Conservation (phyloP, 148 eudicot genomes). For the Tetragonia tetragonoides region DNA sequence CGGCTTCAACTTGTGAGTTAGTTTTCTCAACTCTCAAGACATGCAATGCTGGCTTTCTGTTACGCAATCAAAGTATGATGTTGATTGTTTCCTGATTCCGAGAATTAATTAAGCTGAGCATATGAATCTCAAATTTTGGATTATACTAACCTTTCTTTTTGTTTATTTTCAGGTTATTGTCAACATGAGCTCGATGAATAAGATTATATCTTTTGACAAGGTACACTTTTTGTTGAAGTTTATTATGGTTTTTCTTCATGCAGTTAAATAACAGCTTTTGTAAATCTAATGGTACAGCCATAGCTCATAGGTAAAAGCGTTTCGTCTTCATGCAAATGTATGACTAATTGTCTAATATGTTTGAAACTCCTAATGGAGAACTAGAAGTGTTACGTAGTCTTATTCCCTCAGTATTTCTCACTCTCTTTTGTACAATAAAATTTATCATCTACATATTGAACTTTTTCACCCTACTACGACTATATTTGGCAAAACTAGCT, state of each 20-base stretch:
- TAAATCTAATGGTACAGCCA: background rate
- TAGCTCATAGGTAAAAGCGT: background rate
- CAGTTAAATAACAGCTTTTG: background rate
- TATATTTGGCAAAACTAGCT: no score
- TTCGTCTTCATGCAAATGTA: background rate
- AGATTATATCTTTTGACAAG: slow-evolving; percentile 83
- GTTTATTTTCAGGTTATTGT: slow-evolving; percentile 56
- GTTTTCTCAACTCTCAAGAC: background rate
- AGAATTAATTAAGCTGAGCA: background rate
- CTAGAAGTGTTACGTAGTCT: background rate
- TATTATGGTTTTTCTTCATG: background rate
- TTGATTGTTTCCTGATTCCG: background rate
- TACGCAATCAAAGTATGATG: background rate
- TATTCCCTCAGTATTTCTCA: background rate
- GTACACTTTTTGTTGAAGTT: slow-evolving; percentile 33
- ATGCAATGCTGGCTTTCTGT: background rate
- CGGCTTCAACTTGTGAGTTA: background rate
- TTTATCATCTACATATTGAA: background rate
- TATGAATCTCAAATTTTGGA: background rate
- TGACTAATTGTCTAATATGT: background rate
- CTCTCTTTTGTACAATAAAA: background rate
- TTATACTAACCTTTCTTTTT: background rate
- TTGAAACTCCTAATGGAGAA: background rate
- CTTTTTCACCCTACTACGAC: background rate
- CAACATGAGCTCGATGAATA: slow-evolving; percentile 71